Base-by-base conservation (phyloP, 2,329 filamentous ascomycete species). In the Eutypa lata region DNA sequence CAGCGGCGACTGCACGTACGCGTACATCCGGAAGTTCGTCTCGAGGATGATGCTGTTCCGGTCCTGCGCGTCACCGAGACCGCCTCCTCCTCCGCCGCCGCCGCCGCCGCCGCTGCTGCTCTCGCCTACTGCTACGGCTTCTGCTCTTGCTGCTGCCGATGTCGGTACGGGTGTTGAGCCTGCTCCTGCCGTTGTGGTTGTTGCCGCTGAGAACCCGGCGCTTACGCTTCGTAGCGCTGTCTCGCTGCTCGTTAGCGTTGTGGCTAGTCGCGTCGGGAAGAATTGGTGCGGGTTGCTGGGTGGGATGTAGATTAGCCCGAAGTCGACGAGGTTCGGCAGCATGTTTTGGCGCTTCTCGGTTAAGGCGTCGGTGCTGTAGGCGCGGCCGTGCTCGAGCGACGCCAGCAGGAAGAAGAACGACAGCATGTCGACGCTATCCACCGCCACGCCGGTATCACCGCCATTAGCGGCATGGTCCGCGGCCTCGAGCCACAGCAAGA, bases 21-120 rank as follows among this genome's bases (percentile, higher is more conserved):
- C 94, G 75, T 99, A 99, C 61, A 99, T 76, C 24, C 94, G 89
- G 75, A 97, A 97, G 74, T 99, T 99, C 8, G 94, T 99, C 76
- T 99, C 94, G 60, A 99, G 84, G 64, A 99, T 92, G 67, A 99
- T 91, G 75, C 91, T 94, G 57, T 92, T 92, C 64, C 86, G 86
- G 57, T 77, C 72, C 18, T 80, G 75, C 49, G 71, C 65, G 22
- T 70, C 64, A 18, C 65, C 66, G 1, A 71, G 63, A 22, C 71
- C 72, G 19, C 70, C 59, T 11, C 19, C 22, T 10, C 42, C 42
- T 7, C 21, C 42, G 21, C 13, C 19, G 19, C 21, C 42, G 42
- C 22, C 42, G 11, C 6, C 42, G 1, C 42, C 61, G 11, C 65
- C 65, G 1, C 70, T 63, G 24, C 71, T 72, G 19, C 69, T 58